Base-by-base conservation (phyloP, 2,329 filamentous ascomycete genomes). In the Rhynchosporium secalis region DNA sequence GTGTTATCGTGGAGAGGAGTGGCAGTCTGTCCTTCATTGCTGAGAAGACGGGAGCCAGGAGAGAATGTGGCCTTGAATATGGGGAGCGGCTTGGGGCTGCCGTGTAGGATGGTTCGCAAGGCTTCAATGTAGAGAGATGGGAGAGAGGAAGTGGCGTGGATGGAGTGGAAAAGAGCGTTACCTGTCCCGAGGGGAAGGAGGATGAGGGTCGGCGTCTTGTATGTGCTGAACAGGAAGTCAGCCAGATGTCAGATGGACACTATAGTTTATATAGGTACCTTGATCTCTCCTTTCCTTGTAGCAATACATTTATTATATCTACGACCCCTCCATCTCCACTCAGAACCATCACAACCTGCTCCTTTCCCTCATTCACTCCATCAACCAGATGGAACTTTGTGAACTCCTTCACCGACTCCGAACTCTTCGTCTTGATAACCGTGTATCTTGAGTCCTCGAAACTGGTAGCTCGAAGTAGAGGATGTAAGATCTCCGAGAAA, bases 321-420 rank as follows among this genome's bases (percentile, higher is more conserved):
- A 92, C 83, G 2, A 96, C 76, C 5, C 92, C 94, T 13, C 94
- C 94, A 74, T 98, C 94, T 6, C 94, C 94, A 55, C 90, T 94
- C 4, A 97, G 80, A 12, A 98, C 81, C 36, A 97, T 76, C 31
- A 97, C 80, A 0, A 87, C 86, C 71, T 87, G 84, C 12, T 73
- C 68, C 4, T 76, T 66, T 1, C 79, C 79, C 57, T 75, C 60
- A 61, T 79, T 79, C 13, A 85, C 85, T 43, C 73, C 72, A 1
- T 78, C 76, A 12, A 84, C 75, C 65, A 87, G 77, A 28, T 75
- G 70, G 45, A 72, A 68, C 56, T 71, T 77, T 0, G 88, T 84
- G 58, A 96, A 84, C 0, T 89, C 78, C 5, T 80, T 78, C 46
- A 97, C 82, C 12, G 84, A 90, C 1, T 84, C 76, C 0, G 82